Percentiles rank a stretch among this genome's conserved stretches.
phyloP scores from a whole-genome alignment of 768 basidiomycete species.

The Amanita molliuscula region DNA sequence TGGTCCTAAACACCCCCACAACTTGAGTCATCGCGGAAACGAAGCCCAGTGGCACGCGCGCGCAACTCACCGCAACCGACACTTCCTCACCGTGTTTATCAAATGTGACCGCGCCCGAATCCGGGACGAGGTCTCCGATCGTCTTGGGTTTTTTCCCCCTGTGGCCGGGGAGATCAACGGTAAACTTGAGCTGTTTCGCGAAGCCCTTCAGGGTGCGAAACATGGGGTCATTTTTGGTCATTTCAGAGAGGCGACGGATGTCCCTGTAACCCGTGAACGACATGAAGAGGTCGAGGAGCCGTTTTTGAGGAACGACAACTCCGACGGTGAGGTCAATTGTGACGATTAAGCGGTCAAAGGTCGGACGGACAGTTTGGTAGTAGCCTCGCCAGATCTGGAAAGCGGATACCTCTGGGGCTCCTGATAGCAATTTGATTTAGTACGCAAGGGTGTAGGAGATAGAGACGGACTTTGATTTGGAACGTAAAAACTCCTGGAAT shows the following conservation, averaged over 20 bases:
- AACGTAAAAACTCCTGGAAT: conserved; percentile 2
- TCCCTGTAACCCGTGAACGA: background rate
- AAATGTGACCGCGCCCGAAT: background rate
- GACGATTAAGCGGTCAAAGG: background rate
- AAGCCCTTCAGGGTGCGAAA: background rate
- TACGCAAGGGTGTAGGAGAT: no score
- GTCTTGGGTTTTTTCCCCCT: background rate
- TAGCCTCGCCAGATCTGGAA: conserved; percentile 5
- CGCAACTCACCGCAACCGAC: background rate
- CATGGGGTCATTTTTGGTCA: background rate
- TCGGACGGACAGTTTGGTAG: conserved; percentile 6
- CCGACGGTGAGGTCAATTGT: background rate
- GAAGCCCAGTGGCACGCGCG: background rate
- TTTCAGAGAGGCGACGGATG: background rate
- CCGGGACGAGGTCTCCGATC: conserved; percentile 1
- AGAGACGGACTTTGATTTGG: background rate
- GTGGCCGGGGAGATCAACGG: background rate
- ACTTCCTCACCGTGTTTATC: conserved; percentile 2
- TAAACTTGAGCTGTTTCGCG: conserved; percentile 3
- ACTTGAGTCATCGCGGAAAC: background rate
- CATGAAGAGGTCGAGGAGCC: background rate
- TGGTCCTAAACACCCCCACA: background rate
- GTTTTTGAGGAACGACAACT: background rate
- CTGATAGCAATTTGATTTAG: background rate
- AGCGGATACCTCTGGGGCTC: background rate